Evolutionary conservation across 2,329 filamentous ascomycete genomes (phyloP).

Genomic region (Lizonia empirigonia): DNA sequence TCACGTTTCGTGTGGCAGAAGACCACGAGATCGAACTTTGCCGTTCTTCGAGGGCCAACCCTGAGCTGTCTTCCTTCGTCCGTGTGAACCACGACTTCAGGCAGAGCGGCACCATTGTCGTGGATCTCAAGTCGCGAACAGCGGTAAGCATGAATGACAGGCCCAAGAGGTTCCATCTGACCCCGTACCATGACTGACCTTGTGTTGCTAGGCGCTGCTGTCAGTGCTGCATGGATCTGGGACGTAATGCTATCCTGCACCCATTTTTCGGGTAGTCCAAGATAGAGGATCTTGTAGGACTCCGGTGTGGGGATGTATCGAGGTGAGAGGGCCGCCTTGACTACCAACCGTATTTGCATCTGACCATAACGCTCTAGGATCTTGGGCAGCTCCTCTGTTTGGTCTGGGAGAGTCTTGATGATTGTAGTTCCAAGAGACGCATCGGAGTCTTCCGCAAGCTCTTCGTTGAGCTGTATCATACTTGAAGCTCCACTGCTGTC

Average conservation of each 20-base stretch:
- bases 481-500: slow-evolving; percentile 28
- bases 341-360: slow-evolving; percentile 35
- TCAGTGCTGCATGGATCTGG: slow-evolving; percentile 41
- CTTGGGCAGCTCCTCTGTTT: slow-evolving; percentile 27
- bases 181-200: slow-evolving; percentile 45
- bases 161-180: slow-evolving; percentile 40
- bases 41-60: slow-evolving; percentile 19
- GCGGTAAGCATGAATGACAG: slow-evolving; percentile 37
- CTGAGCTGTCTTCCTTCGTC: slow-evolving; percentile 35
- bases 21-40: slow-evolving; percentile 39
- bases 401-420: slow-evolving; percentile 32
- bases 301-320: slow-evolving; percentile 31
- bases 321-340: slow-evolving; percentile 37
- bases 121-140: slow-evolving; percentile 28
- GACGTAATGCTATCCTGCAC: slow-evolving; percentile 36
- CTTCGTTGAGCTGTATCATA: slow-evolving; percentile 36
- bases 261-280: slow-evolving; percentile 41
- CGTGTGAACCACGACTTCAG: background rate
- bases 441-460: slow-evolving; percentile 15
- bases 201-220: slow-evolving; percentile 37
- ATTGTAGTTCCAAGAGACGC: slow-evolving; percentile 27
- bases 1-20: slow-evolving; percentile 34
- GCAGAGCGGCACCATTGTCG: slow-evolving; percentile 17
- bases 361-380: slow-evolving; percentile 36
- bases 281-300: slow-evolving; percentile 42